Evolutionary conservation across 169 alveolate genomes (phyloP), one percentile per base, ranked within the genome.

Genomic region (Eimeria praecox): DNA sequence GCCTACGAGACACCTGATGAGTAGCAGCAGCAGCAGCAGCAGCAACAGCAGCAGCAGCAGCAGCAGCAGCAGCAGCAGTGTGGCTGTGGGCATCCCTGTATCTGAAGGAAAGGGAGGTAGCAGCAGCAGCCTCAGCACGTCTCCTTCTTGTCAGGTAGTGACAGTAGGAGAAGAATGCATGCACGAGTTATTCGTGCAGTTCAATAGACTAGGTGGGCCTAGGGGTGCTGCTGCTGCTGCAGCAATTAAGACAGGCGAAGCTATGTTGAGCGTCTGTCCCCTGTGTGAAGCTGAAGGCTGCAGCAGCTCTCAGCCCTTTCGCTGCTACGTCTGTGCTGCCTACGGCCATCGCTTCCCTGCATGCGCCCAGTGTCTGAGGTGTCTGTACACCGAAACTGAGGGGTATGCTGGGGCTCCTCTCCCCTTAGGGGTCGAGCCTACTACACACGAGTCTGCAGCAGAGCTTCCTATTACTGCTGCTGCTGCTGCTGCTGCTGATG

Each of bases 381-480:
- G 92, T 59, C 92, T 85, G 92, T 85, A 56, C 92, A 85, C 92
- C 56, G 75, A 71, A 38, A 59, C 64, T 38, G 64, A 54, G 49
- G 80, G 92, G n/a, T 24, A 59, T 16, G 59, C 56, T 20, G 77
- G 92, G 38, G 75, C 75, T 2, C 92, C 92, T 42, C 64, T 85
- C 40, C 92, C 92, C 44, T 30, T 9, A 30, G 52, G 56, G 9
- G 73, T n/a, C 14, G 33, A 54, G 75, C 27, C 90, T 52, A 1
- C 59, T 24, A 22, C 75, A 66, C 27, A 0, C 33, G 44, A 22
- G 78, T 9, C 8, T 10, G 78, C 40, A 66, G 78, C 0, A 44
- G 78, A 66, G 46, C 18, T 5, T 1, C 73, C 6, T 9, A n/a
- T 59, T 9, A 62, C 92, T 54, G 92, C 78, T 9, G 80, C 92